Evolutionary conservation across 2,329 filamentous ascomycete species (phyloP).

Genomic region (Nothomitra cinnamomea): DNA sequence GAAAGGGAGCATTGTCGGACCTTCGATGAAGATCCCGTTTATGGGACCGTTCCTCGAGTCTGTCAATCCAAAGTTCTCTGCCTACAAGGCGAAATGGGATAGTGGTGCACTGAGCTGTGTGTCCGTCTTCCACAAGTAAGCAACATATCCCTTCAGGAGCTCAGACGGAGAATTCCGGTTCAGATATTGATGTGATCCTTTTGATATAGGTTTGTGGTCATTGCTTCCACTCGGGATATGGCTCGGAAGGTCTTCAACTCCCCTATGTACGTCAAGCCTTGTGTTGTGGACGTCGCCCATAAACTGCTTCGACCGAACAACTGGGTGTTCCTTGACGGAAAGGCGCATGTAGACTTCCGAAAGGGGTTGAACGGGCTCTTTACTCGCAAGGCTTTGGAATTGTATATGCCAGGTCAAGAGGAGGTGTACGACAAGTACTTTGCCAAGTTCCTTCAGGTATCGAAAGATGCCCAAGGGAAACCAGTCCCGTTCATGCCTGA

Average conservation of each 20-base stretch:
- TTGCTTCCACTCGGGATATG: constrained; percentile 88
- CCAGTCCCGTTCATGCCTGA: constrained; percentile 76
- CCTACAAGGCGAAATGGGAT: constrained; percentile 84
- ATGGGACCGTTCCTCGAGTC: constrained; percentile 94
- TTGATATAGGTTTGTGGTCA: constrained; percentile 68
- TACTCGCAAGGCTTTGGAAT: constrained; percentile 72
- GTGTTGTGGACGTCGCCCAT: constrained; percentile 83
- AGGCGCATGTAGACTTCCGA: constrained; percentile 87
- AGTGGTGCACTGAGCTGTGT: constrained; percentile 90
- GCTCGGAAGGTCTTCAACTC: constrained; percentile 95
- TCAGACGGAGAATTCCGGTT: neutral
- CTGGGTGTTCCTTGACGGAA: constrained; percentile 96
- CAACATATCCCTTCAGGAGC: neutral
- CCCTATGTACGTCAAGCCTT: constrained; percentile 80
- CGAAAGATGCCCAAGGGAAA: constrained; percentile 52
- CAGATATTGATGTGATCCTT: neutral
- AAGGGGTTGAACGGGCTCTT: constrained; percentile 93
- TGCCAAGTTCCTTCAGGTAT: constrained; percentile 57
- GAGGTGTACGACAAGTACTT: constrained; percentile 84
- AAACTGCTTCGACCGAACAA: constrained; percentile 85
- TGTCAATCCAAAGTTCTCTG: constrained; percentile 75
- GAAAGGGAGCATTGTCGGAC: constrained; percentile 62
- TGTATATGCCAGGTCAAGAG: constrained; percentile 83
- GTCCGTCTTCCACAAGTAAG: constrained; percentile 96
- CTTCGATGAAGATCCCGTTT: constrained; percentile 61